Conservation (phyloP, 495 filamentous ascomycete species). For the Aspergillus sparsus region DNA sequence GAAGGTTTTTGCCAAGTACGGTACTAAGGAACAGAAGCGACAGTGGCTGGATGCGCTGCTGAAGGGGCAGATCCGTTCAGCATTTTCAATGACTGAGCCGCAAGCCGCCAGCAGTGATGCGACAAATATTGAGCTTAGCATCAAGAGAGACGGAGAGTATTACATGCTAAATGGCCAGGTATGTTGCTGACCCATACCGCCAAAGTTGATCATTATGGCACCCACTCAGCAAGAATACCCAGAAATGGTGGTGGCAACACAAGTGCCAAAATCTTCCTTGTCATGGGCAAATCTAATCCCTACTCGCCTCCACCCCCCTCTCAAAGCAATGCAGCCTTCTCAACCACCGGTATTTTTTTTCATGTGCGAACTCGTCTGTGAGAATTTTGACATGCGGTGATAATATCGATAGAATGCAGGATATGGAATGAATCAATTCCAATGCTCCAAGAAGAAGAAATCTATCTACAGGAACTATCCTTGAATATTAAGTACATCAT, state of each 20-base stretch:
- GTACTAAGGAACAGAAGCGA: constrained; percentile 13
- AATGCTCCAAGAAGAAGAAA: too few species aligned
- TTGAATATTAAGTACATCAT: too few species aligned
- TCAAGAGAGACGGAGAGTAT: constrained; percentile 8
- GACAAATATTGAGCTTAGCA: constrained; percentile 12
- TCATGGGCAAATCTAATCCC: constrained; percentile 16
- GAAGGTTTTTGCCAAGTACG: constrained; percentile 19
- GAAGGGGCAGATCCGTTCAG: constrained; percentile 11
- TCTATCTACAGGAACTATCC: too few species aligned
- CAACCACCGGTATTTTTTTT: too few species aligned
- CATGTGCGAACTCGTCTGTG: too few species aligned
- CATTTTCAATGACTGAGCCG: constrained; percentile 20
- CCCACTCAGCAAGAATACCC: too few species aligned
- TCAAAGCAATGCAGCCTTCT: too few species aligned
- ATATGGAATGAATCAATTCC: too few species aligned
- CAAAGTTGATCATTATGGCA: too few species aligned
- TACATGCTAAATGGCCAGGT: constrained; percentile 18
- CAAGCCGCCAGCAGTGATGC: constrained; percentile 16
- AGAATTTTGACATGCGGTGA: too few species aligned
- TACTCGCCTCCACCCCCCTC: too few species aligned
- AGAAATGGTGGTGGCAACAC: constrained; percentile 16
- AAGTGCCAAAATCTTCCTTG: constrained; percentile 8
- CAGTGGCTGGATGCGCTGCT: constrained; percentile 6
- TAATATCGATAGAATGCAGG: too few species aligned
- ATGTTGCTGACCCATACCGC: not conserved